Conservation (phyloP, 495 filamentous ascomycete species). For the Baudoinia panamericana region DNA sequence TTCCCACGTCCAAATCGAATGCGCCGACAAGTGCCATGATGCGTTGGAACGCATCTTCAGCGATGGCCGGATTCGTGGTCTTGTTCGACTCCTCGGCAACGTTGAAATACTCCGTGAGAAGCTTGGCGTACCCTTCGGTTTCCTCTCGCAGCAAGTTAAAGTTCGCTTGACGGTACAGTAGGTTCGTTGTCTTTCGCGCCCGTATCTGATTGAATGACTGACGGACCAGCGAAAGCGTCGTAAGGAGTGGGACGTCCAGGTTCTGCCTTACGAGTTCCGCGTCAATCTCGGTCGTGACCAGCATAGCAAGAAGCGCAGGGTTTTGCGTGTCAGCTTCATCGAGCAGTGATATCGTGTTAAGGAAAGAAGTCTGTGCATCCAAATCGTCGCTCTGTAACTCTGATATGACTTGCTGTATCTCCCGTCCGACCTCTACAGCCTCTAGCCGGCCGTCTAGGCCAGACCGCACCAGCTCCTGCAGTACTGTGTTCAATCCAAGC, state of each 20-base stretch:
- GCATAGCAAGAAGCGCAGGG: constrained; percentile 37
- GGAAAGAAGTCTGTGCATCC: constrained; percentile 47
- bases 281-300: constrained; percentile 58
- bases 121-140: constrained; percentile 84
- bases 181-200: constrained; percentile 77
- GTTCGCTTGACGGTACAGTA: constrained; percentile 88
- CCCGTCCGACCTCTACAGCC: constrained; percentile 53
- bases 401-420: constrained; percentile 62
- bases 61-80: constrained; percentile 35
- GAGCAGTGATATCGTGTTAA: constrained; percentile 67
- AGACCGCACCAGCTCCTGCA: constrained; percentile 72
- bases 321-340: constrained; percentile 48
- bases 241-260: constrained; percentile 64
- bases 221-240: constrained; percentile 65
- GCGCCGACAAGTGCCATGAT: constrained; percentile 87
- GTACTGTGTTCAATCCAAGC: constrained; percentile 52
- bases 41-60: constrained; percentile 58
- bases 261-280: constrained; percentile 60
- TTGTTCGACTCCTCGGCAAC: constrained; percentile 38
- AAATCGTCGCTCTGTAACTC: constrained; percentile 37
- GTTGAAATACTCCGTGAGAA: constrained; percentile 78
- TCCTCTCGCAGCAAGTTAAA: constrained; percentile 95
- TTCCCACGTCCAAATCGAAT: constrained; percentile 86
- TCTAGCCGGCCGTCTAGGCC: constrained; percentile 54
- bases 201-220: constrained; percentile 68